Evolutionary conservation across 176 grass and related monocot genomes (phyloP).

Genomic region (Raddia guianensis): DNA sequence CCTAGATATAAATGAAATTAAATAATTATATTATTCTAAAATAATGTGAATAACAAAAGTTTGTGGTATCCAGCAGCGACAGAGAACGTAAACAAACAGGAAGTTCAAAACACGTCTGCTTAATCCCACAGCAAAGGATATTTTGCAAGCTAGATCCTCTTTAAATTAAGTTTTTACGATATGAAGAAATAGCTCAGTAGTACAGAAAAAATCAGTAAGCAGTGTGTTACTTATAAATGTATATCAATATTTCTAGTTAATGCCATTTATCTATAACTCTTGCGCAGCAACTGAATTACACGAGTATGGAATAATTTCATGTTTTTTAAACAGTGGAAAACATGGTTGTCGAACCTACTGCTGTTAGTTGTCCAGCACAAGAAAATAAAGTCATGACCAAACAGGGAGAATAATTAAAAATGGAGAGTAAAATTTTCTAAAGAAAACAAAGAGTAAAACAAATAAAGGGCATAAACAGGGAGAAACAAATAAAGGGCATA

Average conservation of each 20-base stretch:
- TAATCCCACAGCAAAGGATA: conserved; percentile 11
- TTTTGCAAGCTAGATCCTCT: background rate
- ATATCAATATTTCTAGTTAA: conserved; percentile 4
- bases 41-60: conserved; percentile 12
- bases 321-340: background rate
- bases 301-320: no score
- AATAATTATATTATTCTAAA: conserved; percentile 34
- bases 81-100: background rate
- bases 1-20: conserved; percentile 52
- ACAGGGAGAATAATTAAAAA: background rate
- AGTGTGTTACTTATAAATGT: background rate
- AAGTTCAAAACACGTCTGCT: conserved; percentile 12
- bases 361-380: conserved; percentile 11
- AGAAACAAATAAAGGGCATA: conserved; percentile 26
- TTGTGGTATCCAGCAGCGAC: background rate
- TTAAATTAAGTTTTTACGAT: background rate
- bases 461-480: conserved; percentile 24
- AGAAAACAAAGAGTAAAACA: conserved; percentile 7
- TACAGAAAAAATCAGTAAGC: background rate
- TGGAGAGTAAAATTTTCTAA: no score
- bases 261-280: conserved; percentile 34
- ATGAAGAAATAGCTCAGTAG: conserved; percentile 12
- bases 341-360: background rate
- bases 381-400: conserved; percentile 25
- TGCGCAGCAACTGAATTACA: no score